Percentiles rank a stretch among this genome's conserved stretches.
phyloP scores from a whole-genome alignment of 768 basidiomycete genomes.

The Serendipita sp. region DNA sequence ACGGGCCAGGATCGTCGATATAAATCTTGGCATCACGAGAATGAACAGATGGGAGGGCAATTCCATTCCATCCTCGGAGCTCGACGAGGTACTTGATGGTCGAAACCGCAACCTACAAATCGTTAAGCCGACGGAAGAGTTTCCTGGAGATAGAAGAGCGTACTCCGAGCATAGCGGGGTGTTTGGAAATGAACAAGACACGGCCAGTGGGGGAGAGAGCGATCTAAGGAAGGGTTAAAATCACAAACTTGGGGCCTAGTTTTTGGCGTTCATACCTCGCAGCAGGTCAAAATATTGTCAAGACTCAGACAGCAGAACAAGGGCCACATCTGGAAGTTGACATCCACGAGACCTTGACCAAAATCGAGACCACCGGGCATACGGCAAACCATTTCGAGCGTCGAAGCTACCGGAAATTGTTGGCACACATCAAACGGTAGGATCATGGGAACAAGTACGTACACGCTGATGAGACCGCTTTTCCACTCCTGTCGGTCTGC shows the following conservation, averaged over 20 bases:
- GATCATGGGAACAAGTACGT: neutral
- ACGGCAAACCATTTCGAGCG: slow-evolving; percentile 71
- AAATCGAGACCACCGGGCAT: slow-evolving; percentile 92
- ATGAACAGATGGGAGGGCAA: slow-evolving; percentile 67
- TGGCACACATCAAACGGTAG: neutral
- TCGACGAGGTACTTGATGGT: slow-evolving; percentile 87
- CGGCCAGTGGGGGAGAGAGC: slow-evolving; percentile 77
- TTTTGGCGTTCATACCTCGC: slow-evolving; percentile 40
- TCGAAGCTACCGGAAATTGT: slow-evolving; percentile 11
- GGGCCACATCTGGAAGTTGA: slow-evolving; percentile 96
- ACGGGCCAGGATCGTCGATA: slow-evolving; percentile 91
- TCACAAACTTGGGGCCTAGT: neutral
- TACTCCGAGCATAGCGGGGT: slow-evolving; percentile 83
- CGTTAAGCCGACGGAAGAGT: neutral
- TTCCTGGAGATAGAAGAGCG: slow-evolving; percentile 11
- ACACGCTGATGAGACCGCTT: slow-evolving; percentile 20
- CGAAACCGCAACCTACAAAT: slow-evolving; percentile 57
- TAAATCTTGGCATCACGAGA: slow-evolving; percentile 84
- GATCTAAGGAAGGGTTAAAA: slow-evolving; percentile 29
- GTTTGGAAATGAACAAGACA: slow-evolving; percentile 72
- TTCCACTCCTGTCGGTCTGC: slow-evolving; percentile 25
- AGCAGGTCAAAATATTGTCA: slow-evolving; percentile 83
- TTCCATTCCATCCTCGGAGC: slow-evolving; percentile 81
- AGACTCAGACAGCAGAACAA: slow-evolving; percentile 83
- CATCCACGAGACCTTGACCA: slow-evolving; percentile 76